Percentiles rank a stretch among this genome's conserved stretches.
Conservation (phyloP, 305 asterid species). For the Plantago lanceolata region DNA sequence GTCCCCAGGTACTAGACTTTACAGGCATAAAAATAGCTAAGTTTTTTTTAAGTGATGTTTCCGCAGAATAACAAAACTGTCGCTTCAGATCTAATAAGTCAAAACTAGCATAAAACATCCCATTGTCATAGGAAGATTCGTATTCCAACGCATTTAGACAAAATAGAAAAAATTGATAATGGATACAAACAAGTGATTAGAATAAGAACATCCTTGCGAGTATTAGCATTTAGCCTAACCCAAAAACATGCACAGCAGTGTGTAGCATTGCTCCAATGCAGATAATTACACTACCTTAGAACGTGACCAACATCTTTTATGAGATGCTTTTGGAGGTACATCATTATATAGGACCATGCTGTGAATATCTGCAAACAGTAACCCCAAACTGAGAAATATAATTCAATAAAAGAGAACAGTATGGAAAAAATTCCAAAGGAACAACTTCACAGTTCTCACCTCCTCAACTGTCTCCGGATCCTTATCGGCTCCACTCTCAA, state of each 20-base stretch:
- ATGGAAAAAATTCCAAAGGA: slow-evolving; percentile 9
- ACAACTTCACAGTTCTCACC: slow-evolving; percentile 46
- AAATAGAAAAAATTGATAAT: too few species aligned
- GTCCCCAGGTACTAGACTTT: neutral
- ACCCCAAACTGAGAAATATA: slow-evolving; percentile 15
- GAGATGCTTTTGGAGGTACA: slow-evolving; percentile 80
- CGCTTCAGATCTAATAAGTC: too few species aligned
- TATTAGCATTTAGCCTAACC: slow-evolving; percentile 14
- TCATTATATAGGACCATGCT: slow-evolving; percentile 75
- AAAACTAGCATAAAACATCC: too few species aligned
- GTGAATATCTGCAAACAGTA: slow-evolving; percentile 65
- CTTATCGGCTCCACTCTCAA: slow-evolving; percentile 80
- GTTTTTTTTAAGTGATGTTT: too few species aligned
- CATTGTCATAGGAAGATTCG: neutral
- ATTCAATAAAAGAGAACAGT: slow-evolving; percentile 20
- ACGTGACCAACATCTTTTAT: slow-evolving; percentile 47
- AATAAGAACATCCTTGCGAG: too few species aligned
- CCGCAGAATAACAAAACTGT: too few species aligned
- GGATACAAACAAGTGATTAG: neutral
- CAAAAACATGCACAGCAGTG: slow-evolving; percentile 5
- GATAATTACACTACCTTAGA: slow-evolving; percentile 52
- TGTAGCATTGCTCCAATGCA: slow-evolving; percentile 17
- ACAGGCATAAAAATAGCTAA: neutral
- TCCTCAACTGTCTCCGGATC: slow-evolving; percentile 87
- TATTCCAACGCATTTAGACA: neutral